Evolutionary conservation across 495 filamentous ascomycete species (phyloP), one percentile per base, ranked within the genome.

Genomic region (Trichoderma asperelloides): DNA sequence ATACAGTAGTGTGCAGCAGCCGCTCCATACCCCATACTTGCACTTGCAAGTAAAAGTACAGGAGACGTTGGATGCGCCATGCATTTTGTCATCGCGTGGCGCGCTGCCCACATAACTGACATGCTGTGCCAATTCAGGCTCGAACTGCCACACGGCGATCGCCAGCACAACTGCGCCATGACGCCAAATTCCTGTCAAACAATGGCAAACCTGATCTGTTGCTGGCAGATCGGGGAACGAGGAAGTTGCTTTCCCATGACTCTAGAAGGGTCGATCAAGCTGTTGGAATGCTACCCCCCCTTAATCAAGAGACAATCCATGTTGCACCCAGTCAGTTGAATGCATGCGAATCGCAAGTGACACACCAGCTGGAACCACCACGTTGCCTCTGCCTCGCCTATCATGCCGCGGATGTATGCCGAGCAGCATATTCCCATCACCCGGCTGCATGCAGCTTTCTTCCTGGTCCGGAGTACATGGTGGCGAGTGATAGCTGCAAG

Each of bases 271-370:
- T 60, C 55, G 55, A 60, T 60, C 55, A 60, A 25, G 55, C 25
- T 27, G 25, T 21, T 60, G 55, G 55, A 60, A 60, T 60, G 55
- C 55, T 28, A 55, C n/a, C 55, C 55, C 55, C 25, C 55, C 55
- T 11, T 18, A 28, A 11, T 60, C 23, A 60, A 60, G 15, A 27
- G 27, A 60, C 55, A 18, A 60, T 60, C 55, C 23, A 30, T 30
- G 55, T 18, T 60, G 55, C 47, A 51, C 18, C 23, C n/a, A 47
- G 43, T 47, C 47, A 21, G 47, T 60, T 60, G 55, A n/a, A 60
- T 25, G 55, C 55, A 60, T 60, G 55, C 55, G 9, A 60, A 28
- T 60, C 55, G 23, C 55, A 60, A 51, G 55, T 60, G 27, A 60
- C 55, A 60, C 55, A 30, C 9, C 55, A 51, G 23, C 30, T 60